Percentiles rank a stretch among this genome's conserved stretches.
Evolutionary conservation across 2,329 filamentous ascomycete genomes (phyloP).

Genomic region (Cladosporium sp.): DNA sequence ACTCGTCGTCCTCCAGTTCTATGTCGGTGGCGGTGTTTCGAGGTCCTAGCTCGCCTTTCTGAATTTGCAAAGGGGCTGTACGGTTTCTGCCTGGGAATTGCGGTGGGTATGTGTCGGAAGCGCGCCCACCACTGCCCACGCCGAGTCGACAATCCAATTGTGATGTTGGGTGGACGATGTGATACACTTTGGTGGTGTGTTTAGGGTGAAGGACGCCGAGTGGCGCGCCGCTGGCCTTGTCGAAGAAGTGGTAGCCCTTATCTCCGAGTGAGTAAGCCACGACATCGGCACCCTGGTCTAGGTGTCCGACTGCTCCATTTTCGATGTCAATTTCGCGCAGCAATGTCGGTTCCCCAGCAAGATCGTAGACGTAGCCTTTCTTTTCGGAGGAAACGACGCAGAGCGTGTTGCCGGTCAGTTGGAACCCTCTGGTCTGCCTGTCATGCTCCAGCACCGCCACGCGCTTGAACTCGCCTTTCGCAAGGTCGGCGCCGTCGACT

Average conservation of each 20-base stretch:
- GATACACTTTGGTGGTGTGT: slow-evolving; percentile 37
- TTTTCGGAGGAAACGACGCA: slow-evolving; percentile 51
- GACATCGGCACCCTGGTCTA: slow-evolving; percentile 45
- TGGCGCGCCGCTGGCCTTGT: slow-evolving; percentile 43
- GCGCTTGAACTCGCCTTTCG: slow-evolving; percentile 44
- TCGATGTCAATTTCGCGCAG: slow-evolving; percentile 44
- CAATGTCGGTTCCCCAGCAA: slow-evolving; percentile 39
- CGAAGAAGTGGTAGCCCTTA: slow-evolving; percentile 47
- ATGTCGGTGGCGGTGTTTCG: slow-evolving; percentile 21
- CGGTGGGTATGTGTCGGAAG: slow-evolving; percentile 31
- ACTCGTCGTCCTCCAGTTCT: slow-evolving; percentile 45
- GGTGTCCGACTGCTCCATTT: slow-evolving; percentile 47
- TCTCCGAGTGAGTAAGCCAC: slow-evolving; percentile 50
- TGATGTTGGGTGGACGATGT: slow-evolving; percentile 37
- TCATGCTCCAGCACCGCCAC: slow-evolving; percentile 47
- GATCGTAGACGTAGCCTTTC: slow-evolving; percentile 50
- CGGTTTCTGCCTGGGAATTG: slow-evolving; percentile 25
- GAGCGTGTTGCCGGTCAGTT: slow-evolving; percentile 47
- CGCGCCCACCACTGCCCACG: slow-evolving; percentile 16
- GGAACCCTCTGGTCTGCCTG: slow-evolving; percentile 49
- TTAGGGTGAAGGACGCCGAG: slow-evolving; percentile 45
- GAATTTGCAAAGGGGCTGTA: slow-evolving; percentile 27
- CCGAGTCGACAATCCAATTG: slow-evolving; percentile 16
- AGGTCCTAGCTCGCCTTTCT: slow-evolving; percentile 24
- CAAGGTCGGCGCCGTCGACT: slow-evolving; percentile 25